phyloP scores from a whole-genome alignment of 148 eudicot species.

The Cornus controversa region DNA sequence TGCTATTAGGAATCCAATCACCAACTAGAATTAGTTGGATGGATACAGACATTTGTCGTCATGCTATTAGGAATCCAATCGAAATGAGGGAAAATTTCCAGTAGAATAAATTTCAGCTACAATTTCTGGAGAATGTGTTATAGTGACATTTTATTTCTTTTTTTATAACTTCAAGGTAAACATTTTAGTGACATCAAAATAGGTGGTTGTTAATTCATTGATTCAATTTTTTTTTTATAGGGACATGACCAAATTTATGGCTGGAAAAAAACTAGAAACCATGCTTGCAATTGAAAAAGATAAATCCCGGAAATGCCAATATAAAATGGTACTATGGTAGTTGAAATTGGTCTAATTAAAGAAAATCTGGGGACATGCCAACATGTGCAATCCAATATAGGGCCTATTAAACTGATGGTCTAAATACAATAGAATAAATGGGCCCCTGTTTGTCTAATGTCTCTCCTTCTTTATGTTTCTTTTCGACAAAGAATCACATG shows the following conservation, averaged over 20 bases:
- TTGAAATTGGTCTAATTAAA: neutral
- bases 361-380: slow-evolving; percentile 7
- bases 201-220: no score
- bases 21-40: neutral
- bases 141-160: no score
- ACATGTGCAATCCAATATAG: slow-evolving; percentile 8
- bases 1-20: neutral
- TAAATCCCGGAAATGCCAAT: no score
- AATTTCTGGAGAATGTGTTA: no score
- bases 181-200: no score
- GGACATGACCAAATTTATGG: neutral
- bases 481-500: slow-evolving; percentile 7
- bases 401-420: slow-evolving; percentile 10
- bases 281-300: neutral
- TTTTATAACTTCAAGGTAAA: no score
- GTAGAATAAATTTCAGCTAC: no score
- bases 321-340: neutral
- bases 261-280: neutral
- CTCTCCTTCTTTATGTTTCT: neutral
- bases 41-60: no score
- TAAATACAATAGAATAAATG: neutral
- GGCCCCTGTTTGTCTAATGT: slow-evolving; percentile 20
- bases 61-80: no score
- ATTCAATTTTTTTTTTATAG: no score
- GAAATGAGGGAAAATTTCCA: no score